Evolutionary conservation across 768 basidiomycete species (phyloP).

Genomic region (Lentinula sp.): DNA sequence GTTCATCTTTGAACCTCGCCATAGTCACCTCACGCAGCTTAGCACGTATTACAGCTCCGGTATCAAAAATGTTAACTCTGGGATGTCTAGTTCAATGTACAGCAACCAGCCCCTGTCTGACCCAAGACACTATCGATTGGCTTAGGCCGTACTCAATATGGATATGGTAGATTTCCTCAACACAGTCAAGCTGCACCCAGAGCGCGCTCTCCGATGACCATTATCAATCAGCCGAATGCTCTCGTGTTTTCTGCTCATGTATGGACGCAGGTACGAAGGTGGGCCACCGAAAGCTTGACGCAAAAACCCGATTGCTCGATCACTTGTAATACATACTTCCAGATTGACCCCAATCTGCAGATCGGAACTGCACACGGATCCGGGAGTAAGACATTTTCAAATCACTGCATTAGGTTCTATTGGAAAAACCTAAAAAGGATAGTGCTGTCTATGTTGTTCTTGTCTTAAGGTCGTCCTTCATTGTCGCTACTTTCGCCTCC

Average conservation of each 20-base stretch:
- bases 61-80: too few relatives aligned
- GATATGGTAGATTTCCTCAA: not conserved
- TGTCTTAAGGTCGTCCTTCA: not conserved
- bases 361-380: not conserved
- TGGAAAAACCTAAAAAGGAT: not conserved
- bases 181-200: not conserved
- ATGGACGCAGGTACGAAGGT: not conserved
- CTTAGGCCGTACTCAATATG: too few relatives aligned
- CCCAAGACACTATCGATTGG: too few relatives aligned
- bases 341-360: not conserved
- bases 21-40: too few relatives aligned
- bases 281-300: not conserved
- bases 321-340: not conserved
- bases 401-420: not conserved
- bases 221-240: not conserved
- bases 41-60: too few relatives aligned
- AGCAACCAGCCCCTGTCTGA: not conserved
- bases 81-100: too few relatives aligned
- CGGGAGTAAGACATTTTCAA: not conserved
- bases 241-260: not conserved
- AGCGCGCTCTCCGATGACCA: not conserved
- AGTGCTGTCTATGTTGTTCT: not conserved
- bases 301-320: not conserved
- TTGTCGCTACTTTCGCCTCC: not conserved
- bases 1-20: too few relatives aligned